A percentile compares a stretch with the other conserved stretches of the same genome.
Evolutionary conservation across 2,329 filamentous ascomycete species (phyloP).

Genomic region (Penicillium sp.): DNA sequence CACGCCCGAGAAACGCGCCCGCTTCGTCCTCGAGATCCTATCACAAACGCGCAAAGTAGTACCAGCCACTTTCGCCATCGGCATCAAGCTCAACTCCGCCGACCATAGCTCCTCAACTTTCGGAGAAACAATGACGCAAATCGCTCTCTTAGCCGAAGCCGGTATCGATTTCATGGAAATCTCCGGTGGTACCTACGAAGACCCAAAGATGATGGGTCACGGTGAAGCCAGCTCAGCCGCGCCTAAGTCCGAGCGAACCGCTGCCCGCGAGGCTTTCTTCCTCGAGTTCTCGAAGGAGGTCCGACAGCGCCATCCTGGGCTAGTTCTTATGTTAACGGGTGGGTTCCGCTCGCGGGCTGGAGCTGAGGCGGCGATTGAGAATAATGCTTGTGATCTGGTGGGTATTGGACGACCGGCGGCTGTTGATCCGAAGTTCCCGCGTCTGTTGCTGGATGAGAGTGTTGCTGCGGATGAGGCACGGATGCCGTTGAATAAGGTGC

Average conservation of each 20-base stretch:
- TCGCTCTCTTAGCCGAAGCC: conserved; percentile 45
- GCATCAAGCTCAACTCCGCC: conserved; percentile 53
- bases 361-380: conserved; percentile 50
- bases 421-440: conserved; percentile 46
- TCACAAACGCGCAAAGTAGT: conserved; percentile 43
- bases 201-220: conserved; percentile 46
- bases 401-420: conserved; percentile 51
- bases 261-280: conserved; percentile 65
- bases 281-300: conserved; percentile 61
- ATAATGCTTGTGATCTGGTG: conserved; percentile 51
- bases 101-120: conserved; percentile 43
- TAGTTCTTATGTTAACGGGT: conserved; percentile 60
- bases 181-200: conserved; percentile 61
- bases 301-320: conserved; percentile 45
- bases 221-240: conserved; percentile 18
- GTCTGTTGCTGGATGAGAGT: conserved; percentile 31
- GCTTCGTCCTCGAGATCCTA: conserved; percentile 49
- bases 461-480: conserved; percentile 26
- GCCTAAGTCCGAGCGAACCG: conserved; percentile 45
- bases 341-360: conserved; percentile 58
- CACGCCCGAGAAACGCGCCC: conserved; percentile 46
- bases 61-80: conserved; percentile 46
- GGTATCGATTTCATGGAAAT: conserved; percentile 67
- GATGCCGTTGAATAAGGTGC: conserved; percentile 26
- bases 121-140: conserved; percentile 58